Evolutionary conservation across 257 asterid species (phyloP), one percentile per base, ranked within the genome.

Genomic region (Fraxinus americana): DNA sequence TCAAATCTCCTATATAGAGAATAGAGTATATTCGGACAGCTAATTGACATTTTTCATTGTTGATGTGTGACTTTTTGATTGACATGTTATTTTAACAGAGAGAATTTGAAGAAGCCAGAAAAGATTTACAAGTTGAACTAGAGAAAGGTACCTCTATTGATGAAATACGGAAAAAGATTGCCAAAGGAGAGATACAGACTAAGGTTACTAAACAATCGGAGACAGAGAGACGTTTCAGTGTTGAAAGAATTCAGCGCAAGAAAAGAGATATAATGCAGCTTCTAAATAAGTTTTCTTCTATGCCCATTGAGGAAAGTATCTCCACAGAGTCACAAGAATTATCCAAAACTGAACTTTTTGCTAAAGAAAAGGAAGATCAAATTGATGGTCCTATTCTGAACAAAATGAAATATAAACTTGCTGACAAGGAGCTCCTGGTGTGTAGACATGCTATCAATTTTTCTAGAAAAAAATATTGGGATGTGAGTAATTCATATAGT

Each of bases 101-200:
- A 82, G 97, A 94, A 88, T 91, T 94, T 67, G 91, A 92, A 91
- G 98, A 88, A 88, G 96, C 98, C 52, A 90, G 94, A 84, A 87
- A 88, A 82, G 98, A 92, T 65, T 85, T 94, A 89, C 93, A 87
- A 79, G 86, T 67, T 82, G 96, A 94, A 82, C 87, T 91, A 72
- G 90, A 86, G 79, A 92, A 90, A 70, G 98, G 96, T 77, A 80
- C 84, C 45, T 88, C 97, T 19, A 88, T 90, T 75, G 89, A 85
- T 71, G 91, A 91, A 74, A 86, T 94, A 74, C 80, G 85, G 65
- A 83, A 86, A 83, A 89, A 85, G 87, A 81, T 91, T 75, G 52
- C 77, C 71, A 91, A 88, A 85, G 99, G 95, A 82, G 92, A 91
- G 82, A 84, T 82, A 79, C 71, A 88, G 82, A 85, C 91, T 74